Conservation (phyloP, 2,329 filamentous ascomycete species). For the Meredithiella fracta region DNA sequence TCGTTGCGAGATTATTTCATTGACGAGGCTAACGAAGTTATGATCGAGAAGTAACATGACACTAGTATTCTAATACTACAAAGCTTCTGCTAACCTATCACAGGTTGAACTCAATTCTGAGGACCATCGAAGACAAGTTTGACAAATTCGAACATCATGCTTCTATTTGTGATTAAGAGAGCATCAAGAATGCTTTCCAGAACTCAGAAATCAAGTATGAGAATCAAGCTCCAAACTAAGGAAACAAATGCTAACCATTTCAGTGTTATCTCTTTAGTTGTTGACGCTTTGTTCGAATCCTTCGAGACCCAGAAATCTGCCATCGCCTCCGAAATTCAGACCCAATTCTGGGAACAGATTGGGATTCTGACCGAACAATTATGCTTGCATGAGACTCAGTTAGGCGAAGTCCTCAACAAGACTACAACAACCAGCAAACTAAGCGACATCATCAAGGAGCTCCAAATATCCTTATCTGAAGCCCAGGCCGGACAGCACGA, state of each 20-base stretch:
- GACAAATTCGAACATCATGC: neutral
- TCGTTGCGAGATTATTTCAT: neutral
- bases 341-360: neutral
- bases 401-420: neutral
- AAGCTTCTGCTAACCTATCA: neutral
- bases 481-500: neutral
- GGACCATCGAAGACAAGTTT: constrained; percentile 2
- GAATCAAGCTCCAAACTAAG: neutral
- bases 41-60: neutral
- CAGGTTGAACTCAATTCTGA: constrained; percentile 1
- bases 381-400: neutral
- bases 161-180: too few species aligned
- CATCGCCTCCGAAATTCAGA: neutral
- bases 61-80: neutral
- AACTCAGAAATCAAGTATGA: constrained; percentile 5
- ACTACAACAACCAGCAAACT: neutral
- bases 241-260: neutral
- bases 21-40: neutral
- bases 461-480: constrained; percentile 8
- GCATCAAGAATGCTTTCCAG: constrained; percentile 1
- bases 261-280: constrained; percentile 9
- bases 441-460: neutral
- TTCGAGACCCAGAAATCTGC: neutral
- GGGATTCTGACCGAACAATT: neutral
- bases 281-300: neutral